Conservation (phyloP, 768 basidiomycete genomes). For the Pholiota conissans region DNA sequence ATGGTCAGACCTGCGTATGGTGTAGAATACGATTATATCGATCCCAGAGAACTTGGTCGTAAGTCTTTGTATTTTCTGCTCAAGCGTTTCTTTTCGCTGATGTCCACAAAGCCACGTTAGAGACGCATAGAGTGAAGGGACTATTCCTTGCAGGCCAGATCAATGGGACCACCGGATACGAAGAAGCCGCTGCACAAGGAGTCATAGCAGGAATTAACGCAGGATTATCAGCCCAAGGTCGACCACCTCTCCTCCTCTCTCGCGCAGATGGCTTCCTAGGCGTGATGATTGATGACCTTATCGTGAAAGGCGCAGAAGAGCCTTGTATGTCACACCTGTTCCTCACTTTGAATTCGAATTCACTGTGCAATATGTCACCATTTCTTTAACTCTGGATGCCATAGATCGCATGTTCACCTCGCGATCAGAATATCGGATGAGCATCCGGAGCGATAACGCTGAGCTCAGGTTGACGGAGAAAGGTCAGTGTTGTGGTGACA, state of each 20-base stretch:
- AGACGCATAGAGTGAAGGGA: constrained; percentile 84
- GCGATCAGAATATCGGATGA: constrained; percentile 88
- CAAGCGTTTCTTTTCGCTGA: background rate
- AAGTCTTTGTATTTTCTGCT: constrained; percentile 25
- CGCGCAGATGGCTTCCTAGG: constrained; percentile 88
- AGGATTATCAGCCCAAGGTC: constrained; percentile 61
- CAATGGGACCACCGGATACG: constrained; percentile 92
- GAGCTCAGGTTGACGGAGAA: constrained; percentile 79
- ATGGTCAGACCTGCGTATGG: constrained; percentile 89
- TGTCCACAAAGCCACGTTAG: constrained; percentile 67
- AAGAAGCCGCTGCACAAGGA: constrained; percentile 92
- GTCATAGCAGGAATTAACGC: constrained; percentile 89
- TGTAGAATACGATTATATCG: constrained; percentile 90
- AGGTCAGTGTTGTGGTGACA: constrained; percentile 49
- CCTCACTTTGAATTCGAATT: constrained; percentile 14
- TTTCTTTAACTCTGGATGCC: constrained; percentile 3
- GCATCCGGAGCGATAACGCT: constrained; percentile 86
- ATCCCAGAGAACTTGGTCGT: constrained; percentile 80
- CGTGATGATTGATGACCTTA: constrained; percentile 91
- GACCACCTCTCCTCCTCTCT: constrained; percentile 61
- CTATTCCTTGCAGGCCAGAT: constrained; percentile 91
- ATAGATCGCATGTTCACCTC: constrained; percentile 94
- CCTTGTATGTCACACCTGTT: no score
- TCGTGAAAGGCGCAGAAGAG: constrained; percentile 86
- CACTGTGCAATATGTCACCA: background rate